Evolutionary conservation across 2,329 filamentous ascomycete species (phyloP), one percentile per base, ranked within the genome.

Genomic region (Scedosporium aurantiacum): DNA sequence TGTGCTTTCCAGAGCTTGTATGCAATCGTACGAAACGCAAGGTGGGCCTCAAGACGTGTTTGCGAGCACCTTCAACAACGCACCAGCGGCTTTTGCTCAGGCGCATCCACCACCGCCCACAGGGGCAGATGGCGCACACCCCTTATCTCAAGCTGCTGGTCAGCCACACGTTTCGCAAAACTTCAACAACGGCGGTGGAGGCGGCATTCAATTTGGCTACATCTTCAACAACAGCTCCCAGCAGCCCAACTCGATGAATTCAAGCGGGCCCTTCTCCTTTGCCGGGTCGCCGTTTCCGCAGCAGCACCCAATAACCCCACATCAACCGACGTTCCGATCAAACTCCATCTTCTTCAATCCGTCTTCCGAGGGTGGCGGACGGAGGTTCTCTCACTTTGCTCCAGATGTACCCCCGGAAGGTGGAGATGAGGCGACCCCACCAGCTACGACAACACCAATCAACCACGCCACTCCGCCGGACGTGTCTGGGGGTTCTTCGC

Each of bases 1-100:
- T n/a, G 91, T 90, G 65, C 84, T 99, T 58, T 87, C 93, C 57
- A 84, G 83, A 62, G 91, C 92, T 12, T 96, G 92, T 68, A 78
- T 97, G 68, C 91, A 90, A 71, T 91, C 91, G 67, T 99, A 96
- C 73, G 87, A 92, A 64, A 82, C 77, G 6, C 78, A 79, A 25
- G 76, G 81, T 37, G 57, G 52, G 52, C 73, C 69, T 40, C 71
- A 71, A n/a, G 70, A 63, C 2, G 54, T 70, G 25, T 71, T 71
- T 23, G 68, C 70, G 5, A 75, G 70, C 62, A 67, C 69, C 3
- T 72, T 75, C 59, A 71, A 69, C 59, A 71, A 69, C 67, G 72
- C 83, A 61, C 73, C 82, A 62, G 72, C 80, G 63, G 73, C 82
- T 63, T 69, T 82, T 63, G 67, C 78, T 63, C 73, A 81, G 60